Conservation (phyloP, 83 land plant genomes). For the Picea abies region DNA sequence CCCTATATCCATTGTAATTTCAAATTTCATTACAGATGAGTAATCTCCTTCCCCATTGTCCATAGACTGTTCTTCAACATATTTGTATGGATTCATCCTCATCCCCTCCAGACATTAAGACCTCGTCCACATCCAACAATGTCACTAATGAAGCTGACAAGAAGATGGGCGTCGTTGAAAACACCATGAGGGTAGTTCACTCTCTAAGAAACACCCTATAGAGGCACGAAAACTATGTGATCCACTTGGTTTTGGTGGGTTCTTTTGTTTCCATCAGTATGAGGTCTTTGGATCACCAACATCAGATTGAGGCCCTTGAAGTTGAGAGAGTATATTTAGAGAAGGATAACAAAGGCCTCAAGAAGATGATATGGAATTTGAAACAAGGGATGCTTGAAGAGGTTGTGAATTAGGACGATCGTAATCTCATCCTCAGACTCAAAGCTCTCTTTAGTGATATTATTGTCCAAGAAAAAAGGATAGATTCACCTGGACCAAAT, state of each 20-base stretch:
- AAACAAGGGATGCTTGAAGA: conserved; percentile 16
- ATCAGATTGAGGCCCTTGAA: conserved; percentile 27
- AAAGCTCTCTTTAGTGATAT: conserved; percentile 18
- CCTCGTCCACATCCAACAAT: background rate
- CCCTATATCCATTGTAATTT: too few species aligned
- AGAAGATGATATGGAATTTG: conserved; percentile 22
- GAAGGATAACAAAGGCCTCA: conserved; percentile 6
- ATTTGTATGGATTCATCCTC: background rate
- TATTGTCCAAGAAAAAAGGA: too few species aligned
- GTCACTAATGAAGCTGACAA: background rate
- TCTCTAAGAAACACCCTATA: background rate
- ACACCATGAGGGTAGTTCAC: background rate
- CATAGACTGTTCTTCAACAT: too few species aligned
- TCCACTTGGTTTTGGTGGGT: conserved; percentile 11
- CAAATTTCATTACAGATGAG: too few species aligned
- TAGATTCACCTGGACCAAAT: too few species aligned
- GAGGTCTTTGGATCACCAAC: conserved; percentile 23
- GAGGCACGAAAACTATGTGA: conserved; percentile 19
- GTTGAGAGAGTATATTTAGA: conserved; percentile 13
- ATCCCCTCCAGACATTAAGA: background rate
- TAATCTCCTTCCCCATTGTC: too few species aligned
- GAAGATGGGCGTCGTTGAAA: conserved; percentile 5
- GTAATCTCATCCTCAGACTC: conserved; percentile 16
- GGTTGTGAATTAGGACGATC: background rate
- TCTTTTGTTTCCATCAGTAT: conserved; percentile 4